These are phyloP conservation scores for Cadophora luteo-olivacea DNA, from an alignment of 2,329 filamentous ascomycete species.

Conservation along the genomic window DNA sequence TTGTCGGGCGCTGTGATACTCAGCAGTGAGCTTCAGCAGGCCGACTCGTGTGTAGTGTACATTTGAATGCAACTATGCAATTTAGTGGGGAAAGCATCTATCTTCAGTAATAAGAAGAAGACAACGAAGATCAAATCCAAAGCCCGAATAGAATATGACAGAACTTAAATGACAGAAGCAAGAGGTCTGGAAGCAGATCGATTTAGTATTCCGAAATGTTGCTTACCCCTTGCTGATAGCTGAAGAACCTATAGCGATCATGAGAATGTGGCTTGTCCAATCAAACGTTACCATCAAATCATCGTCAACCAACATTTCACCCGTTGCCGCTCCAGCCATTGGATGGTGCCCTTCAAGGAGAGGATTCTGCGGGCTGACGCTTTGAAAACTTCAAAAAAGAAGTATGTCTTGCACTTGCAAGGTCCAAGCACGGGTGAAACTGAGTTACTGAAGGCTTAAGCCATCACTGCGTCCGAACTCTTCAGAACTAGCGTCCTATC, in stretches of 20 bases:
- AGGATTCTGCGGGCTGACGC: not conserved
- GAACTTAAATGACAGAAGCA: not conserved
- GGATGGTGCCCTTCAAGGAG: not conserved
- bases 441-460: not conserved
- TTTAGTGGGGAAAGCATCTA: not conserved
- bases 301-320: not conserved
- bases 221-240: conserved; percentile 9
- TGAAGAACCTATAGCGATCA: not conserved
- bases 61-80: not conserved
- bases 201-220: not conserved
- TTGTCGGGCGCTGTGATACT: not conserved
- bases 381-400: conserved; percentile 1
- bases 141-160: not conserved
- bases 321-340: not conserved
- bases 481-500: not conserved
- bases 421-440: conserved; percentile 2
- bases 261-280: conserved; percentile 9
- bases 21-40: not conserved
- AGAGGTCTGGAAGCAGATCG: not conserved
- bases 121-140: not conserved
- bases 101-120: not conserved
- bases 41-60: not conserved
- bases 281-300: not conserved
- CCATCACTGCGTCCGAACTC: conserved; percentile 4
- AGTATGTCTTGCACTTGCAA: conserved; percentile 6